Evolutionary conservation across 163 green algal genomes (phyloP).

Genomic region (Picocystis sp.): DNA sequence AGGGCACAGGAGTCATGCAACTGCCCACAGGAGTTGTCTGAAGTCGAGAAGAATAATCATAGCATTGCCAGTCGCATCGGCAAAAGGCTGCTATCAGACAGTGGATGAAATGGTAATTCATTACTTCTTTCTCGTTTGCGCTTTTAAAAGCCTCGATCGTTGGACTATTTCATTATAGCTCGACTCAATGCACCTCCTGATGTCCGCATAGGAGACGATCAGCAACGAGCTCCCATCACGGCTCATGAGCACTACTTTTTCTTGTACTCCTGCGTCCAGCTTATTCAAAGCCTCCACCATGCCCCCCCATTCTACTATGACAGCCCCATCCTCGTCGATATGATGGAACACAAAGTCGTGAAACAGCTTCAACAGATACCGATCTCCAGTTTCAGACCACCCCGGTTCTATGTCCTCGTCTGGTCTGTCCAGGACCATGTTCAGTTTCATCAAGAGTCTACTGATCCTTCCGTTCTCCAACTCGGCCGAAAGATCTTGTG

Average conservation of each 20-base stretch:
- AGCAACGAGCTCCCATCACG: slow-evolving; percentile 73
- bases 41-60: slow-evolving; percentile 1
- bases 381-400: slow-evolving; percentile 31
- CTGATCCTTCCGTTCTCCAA: slow-evolving; percentile 71
- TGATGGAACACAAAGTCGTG: slow-evolving; percentile 82
- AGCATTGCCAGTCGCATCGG: neutral
- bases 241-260: slow-evolving; percentile 71
- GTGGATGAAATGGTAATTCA: too few species aligned
- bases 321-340: slow-evolving; percentile 33
- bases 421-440: slow-evolving; percentile 51
- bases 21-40: slow-evolving; percentile 76
- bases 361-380: slow-evolving; percentile 83
- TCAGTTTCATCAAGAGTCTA: slow-evolving; percentile 62
- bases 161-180: slow-evolving; percentile 33
- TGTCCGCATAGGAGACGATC: slow-evolving; percentile 60
- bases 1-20: slow-evolving; percentile 73
- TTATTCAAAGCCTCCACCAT: slow-evolving; percentile 37
- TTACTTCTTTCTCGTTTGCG: too few species aligned
- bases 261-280: slow-evolving; percentile 63
- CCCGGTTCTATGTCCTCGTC: slow-evolving; percentile 21
- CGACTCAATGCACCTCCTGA: slow-evolving; percentile 38
- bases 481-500: slow-evolving; percentile 52
- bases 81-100: too few species aligned
- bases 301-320: slow-evolving; percentile 70
- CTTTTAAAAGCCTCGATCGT: slow-evolving; percentile 2